Base-by-base conservation (phyloP, 257 asterid species). In the Ocimum tenuiflorum region DNA sequence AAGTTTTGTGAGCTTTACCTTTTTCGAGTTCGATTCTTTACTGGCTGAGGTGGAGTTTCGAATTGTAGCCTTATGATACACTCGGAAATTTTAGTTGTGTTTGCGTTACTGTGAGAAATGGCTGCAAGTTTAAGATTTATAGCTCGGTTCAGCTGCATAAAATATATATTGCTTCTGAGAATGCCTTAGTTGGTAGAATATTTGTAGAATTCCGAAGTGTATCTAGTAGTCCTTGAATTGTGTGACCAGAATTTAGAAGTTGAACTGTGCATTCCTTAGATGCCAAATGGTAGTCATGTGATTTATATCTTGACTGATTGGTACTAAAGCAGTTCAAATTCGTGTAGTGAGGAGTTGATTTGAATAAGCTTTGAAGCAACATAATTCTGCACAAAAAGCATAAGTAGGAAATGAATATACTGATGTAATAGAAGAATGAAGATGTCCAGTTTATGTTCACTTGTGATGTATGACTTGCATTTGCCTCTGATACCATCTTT, bases 31-130 rank as follows among this genome's bases (percentile, higher is more conserved):
- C 8, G 46, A 39, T 65, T n/a, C 3, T 27, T 27, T 27, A 27
- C 31, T 27, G 31, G 31, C 6, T 61, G 45, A 42, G 36, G 14
- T 48, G 42, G 38, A 42, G 75, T 51, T 7, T 46, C 2, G 9
- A 45, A 60, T 43, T 66, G 45, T 55, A 48, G 69, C 46, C 45
- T 64, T 29, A n/a, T n/a, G n/a, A n/a, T n/a, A n/a, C n/a, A n/a
- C n/a, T 61, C 66, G 62, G 46, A 35, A 56, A n/a, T n/a, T n/a
- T 59, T 42, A 45, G 17, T 63, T 45, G 60, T 57, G 51, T 51
- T n/a, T n/a, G n/a, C 46, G 27, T 24, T 24, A 4, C 47, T 45
- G 36, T 24, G 63, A 3, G 46, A 63, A 49, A 63, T 14, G 51
- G 41, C 31, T 42, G 75, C 36, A 15, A 12, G 43, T 20, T 61